phyloP scores from a whole-genome alignment of 2,329 filamentous ascomycete genomes.

The Alternaria sp. region DNA sequence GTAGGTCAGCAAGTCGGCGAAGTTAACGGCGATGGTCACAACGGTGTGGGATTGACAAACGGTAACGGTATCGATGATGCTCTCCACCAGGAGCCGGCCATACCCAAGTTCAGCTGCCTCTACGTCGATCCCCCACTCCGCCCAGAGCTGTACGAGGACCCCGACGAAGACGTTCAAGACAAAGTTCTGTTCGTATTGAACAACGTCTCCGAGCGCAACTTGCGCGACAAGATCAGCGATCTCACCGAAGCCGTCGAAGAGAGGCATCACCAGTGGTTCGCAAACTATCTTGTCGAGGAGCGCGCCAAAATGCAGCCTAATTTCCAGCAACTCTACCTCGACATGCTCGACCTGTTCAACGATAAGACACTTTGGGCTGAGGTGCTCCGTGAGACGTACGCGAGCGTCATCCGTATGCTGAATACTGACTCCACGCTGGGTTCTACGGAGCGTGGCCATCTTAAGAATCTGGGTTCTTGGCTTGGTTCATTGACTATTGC shows the following conservation, averaged over 20 bases:
- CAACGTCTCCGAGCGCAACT: conserved; percentile 90
- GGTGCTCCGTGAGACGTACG: conserved; percentile 91
- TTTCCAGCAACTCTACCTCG: conserved; percentile 91
- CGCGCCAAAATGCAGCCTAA: conserved; percentile 98
- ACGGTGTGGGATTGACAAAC: conserved; percentile 69
- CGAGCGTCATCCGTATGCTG: conserved; percentile 83
- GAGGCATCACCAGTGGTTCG: conserved; percentile 95
- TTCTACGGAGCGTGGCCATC: conserved; percentile 83
- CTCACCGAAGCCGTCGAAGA: conserved; percentile 80
- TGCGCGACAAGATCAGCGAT: conserved; percentile 84
- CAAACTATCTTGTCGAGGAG: conserved; percentile 91
- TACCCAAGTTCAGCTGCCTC: conserved; percentile 79
- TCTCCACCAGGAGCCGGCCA: conserved; percentile 65
- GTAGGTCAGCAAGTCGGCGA: conserved; percentile 73
- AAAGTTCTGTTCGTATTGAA: conserved; percentile 96
- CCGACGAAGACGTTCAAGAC: conserved; percentile 84
- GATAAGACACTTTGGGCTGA: conserved; percentile 84
- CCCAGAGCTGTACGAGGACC: conserved; percentile 77
- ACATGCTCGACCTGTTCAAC: conserved; percentile 84
- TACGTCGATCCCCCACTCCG: conserved; percentile 75
- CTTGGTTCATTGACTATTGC: conserved; percentile 92
- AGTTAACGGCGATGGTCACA: conserved; percentile 56
- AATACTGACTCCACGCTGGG: conserved; percentile 89
- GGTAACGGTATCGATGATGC: conserved; percentile 72
- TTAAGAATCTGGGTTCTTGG: conserved; percentile 96